Conservation (phyloP, 306 rosid genomes). For the Trifolium repens region DNA sequence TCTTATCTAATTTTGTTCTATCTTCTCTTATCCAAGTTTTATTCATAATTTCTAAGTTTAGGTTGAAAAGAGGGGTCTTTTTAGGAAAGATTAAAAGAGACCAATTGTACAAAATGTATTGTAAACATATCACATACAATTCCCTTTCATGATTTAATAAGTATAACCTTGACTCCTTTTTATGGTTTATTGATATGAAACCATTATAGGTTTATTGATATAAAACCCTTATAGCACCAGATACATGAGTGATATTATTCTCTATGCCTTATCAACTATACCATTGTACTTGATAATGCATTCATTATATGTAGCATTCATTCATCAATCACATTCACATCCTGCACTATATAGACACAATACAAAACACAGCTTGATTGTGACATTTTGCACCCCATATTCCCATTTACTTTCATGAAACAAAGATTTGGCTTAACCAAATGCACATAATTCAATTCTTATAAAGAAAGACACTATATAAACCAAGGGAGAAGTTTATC, state of each 20-base stretch:
- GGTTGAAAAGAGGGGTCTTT: constrained; percentile 29
- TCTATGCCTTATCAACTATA: background rate
- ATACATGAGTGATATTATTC: background rate
- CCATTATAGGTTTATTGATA: too few relatives aligned
- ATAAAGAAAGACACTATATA: background rate
- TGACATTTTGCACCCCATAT: background rate
- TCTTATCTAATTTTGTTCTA: background rate
- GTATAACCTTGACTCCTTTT: background rate
- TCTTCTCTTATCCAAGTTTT: constrained; percentile 31
- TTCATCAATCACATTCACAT: background rate
- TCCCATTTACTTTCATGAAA: background rate
- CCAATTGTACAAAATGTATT: constrained; percentile 38
- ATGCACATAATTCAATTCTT: too few relatives aligned
- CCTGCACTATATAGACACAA: background rate
- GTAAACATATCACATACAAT: constrained; percentile 13
- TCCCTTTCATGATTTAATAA: constrained; percentile 7
- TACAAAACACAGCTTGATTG: background rate
- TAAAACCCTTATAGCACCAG: too few relatives aligned
- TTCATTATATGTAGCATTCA: background rate
- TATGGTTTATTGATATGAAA: background rate
- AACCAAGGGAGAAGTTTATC: background rate
- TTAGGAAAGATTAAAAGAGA: constrained; percentile 8
- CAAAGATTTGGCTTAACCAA: too few relatives aligned
- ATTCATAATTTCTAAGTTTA: constrained; percentile 11
- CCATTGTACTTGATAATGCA: background rate